These are phyloP conservation scores for Exophiala sp. DNA, from an alignment of 2,329 filamentous ascomycete genomes.

Conservation along the genomic window DNA sequence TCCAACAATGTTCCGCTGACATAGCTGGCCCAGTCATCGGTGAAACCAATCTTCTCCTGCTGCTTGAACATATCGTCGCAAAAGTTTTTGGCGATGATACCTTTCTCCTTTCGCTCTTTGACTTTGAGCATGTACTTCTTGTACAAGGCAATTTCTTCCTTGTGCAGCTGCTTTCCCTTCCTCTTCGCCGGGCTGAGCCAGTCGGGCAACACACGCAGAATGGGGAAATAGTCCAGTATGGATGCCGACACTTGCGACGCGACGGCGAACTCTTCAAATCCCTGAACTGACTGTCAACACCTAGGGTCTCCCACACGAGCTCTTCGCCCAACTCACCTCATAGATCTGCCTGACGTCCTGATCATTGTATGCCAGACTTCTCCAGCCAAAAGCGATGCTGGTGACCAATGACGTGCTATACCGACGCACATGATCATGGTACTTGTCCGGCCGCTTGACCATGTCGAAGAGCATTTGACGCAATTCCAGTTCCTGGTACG, in stretches of 20 bases:
- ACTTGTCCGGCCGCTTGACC: conserved; percentile 1
- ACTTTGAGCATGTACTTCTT: not conserved
- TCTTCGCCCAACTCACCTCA: not conserved
- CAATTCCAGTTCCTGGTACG: conserved; percentile 6
- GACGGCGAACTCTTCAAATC: not conserved
- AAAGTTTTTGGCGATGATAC: not conserved
- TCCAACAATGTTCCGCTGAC: too few relatives aligned
- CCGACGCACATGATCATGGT: conserved; percentile 3
- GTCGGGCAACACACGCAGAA: not conserved
- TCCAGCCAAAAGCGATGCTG: not conserved
- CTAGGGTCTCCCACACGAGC: not conserved
- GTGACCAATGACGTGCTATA: conserved; percentile 2
- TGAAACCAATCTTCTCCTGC: conserved; percentile 13
- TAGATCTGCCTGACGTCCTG: conserved; percentile 5
- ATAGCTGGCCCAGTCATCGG: conserved; percentile 31
- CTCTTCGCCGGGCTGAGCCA: conserved; percentile 6
- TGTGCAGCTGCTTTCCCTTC: not conserved
- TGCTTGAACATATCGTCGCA: conserved; percentile 15
- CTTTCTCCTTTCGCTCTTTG: not conserved
- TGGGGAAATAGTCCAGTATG: not conserved
- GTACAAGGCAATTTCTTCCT: not conserved
- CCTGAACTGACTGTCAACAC: not conserved
- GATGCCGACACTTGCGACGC: not conserved
- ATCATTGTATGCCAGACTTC: not conserved
- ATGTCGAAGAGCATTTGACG: conserved; percentile 3